Evolutionary conservation across 768 basidiomycete species (phyloP).

Genomic region (Kwoniella dendrophila): DNA sequence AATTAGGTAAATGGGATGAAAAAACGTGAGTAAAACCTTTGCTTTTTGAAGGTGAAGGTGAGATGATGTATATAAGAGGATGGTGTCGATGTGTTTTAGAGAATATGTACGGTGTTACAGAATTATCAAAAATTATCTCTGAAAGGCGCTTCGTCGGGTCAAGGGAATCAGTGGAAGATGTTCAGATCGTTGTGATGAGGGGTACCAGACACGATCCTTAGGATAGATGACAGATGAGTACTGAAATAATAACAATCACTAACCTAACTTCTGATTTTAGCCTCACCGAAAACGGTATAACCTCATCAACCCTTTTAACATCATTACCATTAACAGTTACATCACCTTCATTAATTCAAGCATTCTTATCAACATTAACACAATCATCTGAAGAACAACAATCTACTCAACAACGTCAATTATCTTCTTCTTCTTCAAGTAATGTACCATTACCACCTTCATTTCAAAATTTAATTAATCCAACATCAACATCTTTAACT

Average conservation of each 20-base stretch:
- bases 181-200: no score
- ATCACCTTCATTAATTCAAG: constrained; percentile 74
- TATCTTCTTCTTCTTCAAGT: constrained; percentile 56
- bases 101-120: no score
- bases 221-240: no score
- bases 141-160: no score
- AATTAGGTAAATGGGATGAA: constrained; percentile 79
- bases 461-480: constrained; percentile 71
- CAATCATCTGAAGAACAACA: constrained; percentile 55
- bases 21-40: constrained; percentile 65
- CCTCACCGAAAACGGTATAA: constrained; percentile 75
- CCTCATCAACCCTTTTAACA: constrained; percentile 80
- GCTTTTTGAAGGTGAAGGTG: no score
- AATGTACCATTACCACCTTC: constrained; percentile 59
- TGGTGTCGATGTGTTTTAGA: no score
- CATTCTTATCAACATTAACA: constrained; percentile 72
- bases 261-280: constrained; percentile 57
- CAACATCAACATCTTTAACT: constrained; percentile 67
- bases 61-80: no score
- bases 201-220: no score
- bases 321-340: constrained; percentile 83
- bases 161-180: no score
- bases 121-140: no score
- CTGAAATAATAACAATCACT: no score
- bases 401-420: constrained; percentile 40